Percentiles rank a stretch among this genome's conserved stretches.
These are phyloP conservation scores for Metarhizium brunneum DNA, from an alignment of 2,329 filamentous ascomycete species.

Conservation along the genomic window DNA sequence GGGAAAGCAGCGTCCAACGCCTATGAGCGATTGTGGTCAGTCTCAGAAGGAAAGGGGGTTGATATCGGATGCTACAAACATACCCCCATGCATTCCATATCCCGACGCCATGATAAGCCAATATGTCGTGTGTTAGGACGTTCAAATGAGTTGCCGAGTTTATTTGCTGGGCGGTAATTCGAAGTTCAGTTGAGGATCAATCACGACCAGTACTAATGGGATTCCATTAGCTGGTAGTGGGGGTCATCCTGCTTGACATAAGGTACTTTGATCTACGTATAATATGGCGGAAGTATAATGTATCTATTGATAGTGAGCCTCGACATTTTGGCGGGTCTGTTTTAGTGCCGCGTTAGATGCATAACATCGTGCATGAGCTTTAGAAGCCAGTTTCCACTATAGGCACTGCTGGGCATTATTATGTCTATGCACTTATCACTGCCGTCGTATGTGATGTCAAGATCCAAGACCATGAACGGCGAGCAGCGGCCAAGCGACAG, in stretches of 20 bases:
- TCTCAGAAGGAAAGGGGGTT: neutral
- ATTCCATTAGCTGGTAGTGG: neutral
- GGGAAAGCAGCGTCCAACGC: conserved; percentile 78
- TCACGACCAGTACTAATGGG: neutral
- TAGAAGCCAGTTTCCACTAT: neutral
- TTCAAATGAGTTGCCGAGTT: neutral
- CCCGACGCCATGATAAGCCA: conserved; percentile 62
- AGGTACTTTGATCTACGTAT: neutral
- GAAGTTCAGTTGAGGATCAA: neutral
- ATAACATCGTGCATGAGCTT: neutral
- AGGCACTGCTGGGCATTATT: no score
- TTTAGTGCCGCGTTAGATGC: conserved; percentile 6
- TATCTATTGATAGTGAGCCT: neutral
- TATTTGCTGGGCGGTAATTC: neutral
- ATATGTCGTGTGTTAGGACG: conserved; percentile 10
- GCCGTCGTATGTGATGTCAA: neutral
- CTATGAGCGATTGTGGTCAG: conserved; percentile 27
- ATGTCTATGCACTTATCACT: neutral
- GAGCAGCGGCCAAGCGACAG: neutral
- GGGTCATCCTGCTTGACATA: neutral
- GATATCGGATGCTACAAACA: conserved; percentile 20
- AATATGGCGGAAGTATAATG: neutral
- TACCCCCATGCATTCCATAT: conserved; percentile 74
- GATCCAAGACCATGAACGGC: neutral
- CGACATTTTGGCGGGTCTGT: no score